A percentile compares a stretch with the other conserved stretches of the same genome.
Evolutionary conservation across 768 basidiomycete genomes (phyloP).

Genomic region (Stropharia rugosoannulata): DNA sequence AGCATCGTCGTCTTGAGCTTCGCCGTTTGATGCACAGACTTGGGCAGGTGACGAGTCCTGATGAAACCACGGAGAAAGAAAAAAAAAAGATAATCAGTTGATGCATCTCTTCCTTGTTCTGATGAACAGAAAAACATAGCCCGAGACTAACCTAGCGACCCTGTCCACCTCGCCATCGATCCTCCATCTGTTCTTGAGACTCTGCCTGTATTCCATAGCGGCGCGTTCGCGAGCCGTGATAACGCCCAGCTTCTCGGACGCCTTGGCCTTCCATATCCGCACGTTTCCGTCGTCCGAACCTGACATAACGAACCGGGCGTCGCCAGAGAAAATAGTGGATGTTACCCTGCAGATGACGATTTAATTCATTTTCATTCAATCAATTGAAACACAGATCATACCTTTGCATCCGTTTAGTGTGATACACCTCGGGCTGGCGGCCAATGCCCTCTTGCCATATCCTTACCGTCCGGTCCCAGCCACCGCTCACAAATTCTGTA

Average conservation of each 20-base stretch:
- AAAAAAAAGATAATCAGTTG: neutral
- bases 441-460: constrained; percentile 91
- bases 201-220: constrained; percentile 89
- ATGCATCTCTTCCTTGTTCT: neutral
- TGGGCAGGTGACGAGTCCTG: constrained; percentile 83
- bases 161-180: constrained; percentile 78
- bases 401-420: constrained; percentile 99
- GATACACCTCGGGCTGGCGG: constrained; percentile 84
- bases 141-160: constrained; percentile 67
- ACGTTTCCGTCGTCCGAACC: constrained; percentile 97
- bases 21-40: constrained; percentile 84
- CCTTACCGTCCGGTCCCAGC: constrained; percentile 93
- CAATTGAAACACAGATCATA: constrained; percentile 27
- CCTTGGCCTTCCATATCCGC: constrained; percentile 92
- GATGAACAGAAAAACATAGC: neutral
- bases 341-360: constrained; percentile 59
- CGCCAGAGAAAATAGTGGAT: constrained; percentile 84
- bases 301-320: constrained; percentile 86
- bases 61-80: neutral
- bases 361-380: neutral
- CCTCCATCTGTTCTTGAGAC: constrained; percentile 87
- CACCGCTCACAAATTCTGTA: constrained; percentile 91
- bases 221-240: constrained; percentile 89
- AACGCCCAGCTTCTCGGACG: constrained; percentile 89
- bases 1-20: constrained; percentile 93